Evolutionary conservation across 106 monocot genomes (phyloP).

Genomic region (Phalaenopsis equestris): DNA sequence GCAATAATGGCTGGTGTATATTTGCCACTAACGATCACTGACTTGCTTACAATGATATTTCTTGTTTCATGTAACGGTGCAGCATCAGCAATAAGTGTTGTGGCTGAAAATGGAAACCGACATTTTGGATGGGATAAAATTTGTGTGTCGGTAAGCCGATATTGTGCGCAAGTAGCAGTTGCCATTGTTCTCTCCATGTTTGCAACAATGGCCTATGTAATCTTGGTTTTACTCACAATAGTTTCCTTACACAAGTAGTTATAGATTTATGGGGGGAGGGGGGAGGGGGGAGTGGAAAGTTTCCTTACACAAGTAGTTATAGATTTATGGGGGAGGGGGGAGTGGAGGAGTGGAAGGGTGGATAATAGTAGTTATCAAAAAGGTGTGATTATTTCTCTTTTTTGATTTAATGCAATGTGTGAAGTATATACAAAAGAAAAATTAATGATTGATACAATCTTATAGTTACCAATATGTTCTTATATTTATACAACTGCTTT

Average conservation of each 20-base stretch:
- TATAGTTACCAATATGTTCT: too few species aligned
- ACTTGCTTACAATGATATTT: slow-evolving; percentile 12
- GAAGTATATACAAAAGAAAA: neutral
- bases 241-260: neutral
- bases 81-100: slow-evolving; percentile 12
- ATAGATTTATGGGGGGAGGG: neutral
- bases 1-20: neutral
- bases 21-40: slow-evolving; percentile 13
- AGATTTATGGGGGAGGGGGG: neutral
- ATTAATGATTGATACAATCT: neutral
- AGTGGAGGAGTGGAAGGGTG: neutral
- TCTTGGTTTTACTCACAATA: slow-evolving; percentile 10
- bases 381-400: neutral
- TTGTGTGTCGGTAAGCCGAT: slow-evolving; percentile 5
- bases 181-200: slow-evolving; percentile 18
- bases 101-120: slow-evolving; percentile 16
- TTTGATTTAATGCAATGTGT: neutral
- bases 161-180: slow-evolving; percentile 14
- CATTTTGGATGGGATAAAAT: slow-evolving; percentile 17
- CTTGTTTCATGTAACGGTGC: slow-evolving; percentile 20
- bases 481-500: too few species aligned
- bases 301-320: neutral
- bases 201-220: slow-evolving; percentile 9
- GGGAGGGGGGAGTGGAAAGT: too few species aligned
- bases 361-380: too few species aligned